phyloP scores from a whole-genome alignment of 768 basidiomycete species.

The Obba rivulosa region DNA sequence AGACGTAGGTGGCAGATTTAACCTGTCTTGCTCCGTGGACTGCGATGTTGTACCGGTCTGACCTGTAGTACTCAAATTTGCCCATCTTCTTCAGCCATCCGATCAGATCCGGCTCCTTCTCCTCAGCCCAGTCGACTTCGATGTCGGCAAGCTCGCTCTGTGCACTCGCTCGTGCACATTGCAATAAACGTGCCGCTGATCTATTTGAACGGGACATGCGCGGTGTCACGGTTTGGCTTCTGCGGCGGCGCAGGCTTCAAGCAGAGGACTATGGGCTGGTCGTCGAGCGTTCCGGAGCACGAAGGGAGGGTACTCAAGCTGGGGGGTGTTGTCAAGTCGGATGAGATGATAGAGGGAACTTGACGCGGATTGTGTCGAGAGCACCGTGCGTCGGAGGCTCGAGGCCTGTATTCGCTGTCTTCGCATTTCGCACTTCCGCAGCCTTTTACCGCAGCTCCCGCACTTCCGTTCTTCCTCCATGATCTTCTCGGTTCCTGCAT shows the following conservation, averaged over 20 bases:
- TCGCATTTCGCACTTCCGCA: slow-evolving; percentile 30
- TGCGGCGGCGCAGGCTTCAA: slow-evolving; percentile 52
- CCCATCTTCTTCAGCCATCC: slow-evolving; percentile 58
- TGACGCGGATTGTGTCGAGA: slow-evolving; percentile 73
- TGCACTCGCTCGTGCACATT: slow-evolving; percentile 53
- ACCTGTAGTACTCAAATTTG: slow-evolving; percentile 8
- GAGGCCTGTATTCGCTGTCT: slow-evolving; percentile 33
- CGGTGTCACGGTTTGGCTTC: slow-evolving; percentile 61
- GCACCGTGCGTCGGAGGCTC: slow-evolving; percentile 57
- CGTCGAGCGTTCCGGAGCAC: slow-evolving; percentile 60
- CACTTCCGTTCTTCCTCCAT: slow-evolving; percentile 64
- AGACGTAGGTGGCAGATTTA: background rate
- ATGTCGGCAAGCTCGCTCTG: slow-evolving; percentile 54
- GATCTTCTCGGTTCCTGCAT: slow-evolving; percentile 65
- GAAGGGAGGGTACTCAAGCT: slow-evolving; percentile 47
- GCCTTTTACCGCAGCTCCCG: slow-evolving; percentile 43
- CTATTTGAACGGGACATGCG: slow-evolving; percentile 71
- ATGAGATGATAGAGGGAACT: slow-evolving; percentile 54
- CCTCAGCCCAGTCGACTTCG: slow-evolving; percentile 70
- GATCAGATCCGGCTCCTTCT: slow-evolving; percentile 68
- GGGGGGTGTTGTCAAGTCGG: slow-evolving; percentile 50
- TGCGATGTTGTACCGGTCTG: background rate
- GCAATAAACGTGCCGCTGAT: slow-evolving; percentile 74
- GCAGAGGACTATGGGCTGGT: slow-evolving; percentile 60
- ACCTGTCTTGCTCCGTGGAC: background rate